Base-by-base conservation (phyloP, 2,329 filamentous ascomycete genomes). In the Trichoderma cornu-damae region DNA sequence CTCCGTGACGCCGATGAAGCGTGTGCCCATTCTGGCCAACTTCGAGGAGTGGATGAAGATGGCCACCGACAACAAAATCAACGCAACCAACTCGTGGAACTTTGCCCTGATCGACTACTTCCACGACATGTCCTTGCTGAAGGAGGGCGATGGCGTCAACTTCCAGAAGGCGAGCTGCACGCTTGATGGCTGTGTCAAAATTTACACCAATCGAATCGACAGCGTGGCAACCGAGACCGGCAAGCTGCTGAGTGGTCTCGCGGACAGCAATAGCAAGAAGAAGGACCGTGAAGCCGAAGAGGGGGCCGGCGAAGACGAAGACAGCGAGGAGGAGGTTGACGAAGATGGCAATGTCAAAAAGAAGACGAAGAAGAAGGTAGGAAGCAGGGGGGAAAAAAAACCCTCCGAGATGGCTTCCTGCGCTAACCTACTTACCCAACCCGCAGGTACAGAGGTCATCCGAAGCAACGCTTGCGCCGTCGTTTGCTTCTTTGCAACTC, bases 1-100 rank as follows among this genome's bases (percentile, higher is more conserved):
- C 61, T 89, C 88, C 35, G 88, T 96, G 54, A 96, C 94, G 59
- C 94, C 93, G 54, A 93, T 96, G 87, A 96, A 96, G 80, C 88
- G 92, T 60, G 90, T 96, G 26, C 94, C 94, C 1, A 88, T 99
- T 65, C 79, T 99, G 55, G 94, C 94, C 68, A 99, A 99, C 74
- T 99, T 97, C 67, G 94, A 99, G 72, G 94, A 99, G 71, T 97
- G 93, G 94, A 97, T 99, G 91, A 99, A 97, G 80, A 96, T 99
- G 91, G 94, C 94, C 2, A 97, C 94, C 14, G 94, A 99, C 77
- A 99, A 99, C 76, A 94, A 94, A 74, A 99, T 99, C 79, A 99
- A 97, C 70, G 93, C 94, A 48, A 85, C 88, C 59, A 99, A 99
- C 73, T 96, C 92, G 28, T 99, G 94, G 94, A 97, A 97, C 72